Conservation (phyloP, 345 rosid species). For the Eucalyptus dawsonii region DNA sequence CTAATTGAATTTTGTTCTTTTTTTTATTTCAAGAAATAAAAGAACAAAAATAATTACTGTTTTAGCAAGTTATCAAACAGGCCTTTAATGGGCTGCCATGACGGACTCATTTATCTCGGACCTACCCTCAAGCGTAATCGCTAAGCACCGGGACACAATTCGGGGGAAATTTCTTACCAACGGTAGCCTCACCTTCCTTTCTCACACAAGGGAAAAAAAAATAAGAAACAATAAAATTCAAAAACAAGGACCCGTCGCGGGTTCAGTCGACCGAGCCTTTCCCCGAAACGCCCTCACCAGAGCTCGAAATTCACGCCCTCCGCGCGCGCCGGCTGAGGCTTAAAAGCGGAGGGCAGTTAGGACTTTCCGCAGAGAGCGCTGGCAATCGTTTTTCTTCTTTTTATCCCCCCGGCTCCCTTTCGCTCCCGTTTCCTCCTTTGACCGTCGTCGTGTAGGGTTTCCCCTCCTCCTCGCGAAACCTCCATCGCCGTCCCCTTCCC, state of each 20-base stretch:
- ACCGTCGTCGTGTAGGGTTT: neutral
- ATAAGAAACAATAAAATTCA: neutral
- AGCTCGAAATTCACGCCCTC: neutral
- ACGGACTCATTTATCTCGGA: neutral
- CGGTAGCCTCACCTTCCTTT: neutral
- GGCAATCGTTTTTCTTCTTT: neutral
- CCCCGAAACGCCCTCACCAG: neutral
- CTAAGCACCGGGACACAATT: neutral
- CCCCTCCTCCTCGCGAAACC: neutral
- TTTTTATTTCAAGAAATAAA: too few relatives aligned
- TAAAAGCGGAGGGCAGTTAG: neutral
- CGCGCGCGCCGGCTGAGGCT: too few relatives aligned
- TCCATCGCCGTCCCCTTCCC: neutral
- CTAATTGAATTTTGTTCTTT: too few relatives aligned
- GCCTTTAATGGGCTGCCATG: too few relatives aligned
- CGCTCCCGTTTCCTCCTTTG: neutral
- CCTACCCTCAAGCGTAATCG: neutral
- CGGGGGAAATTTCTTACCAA: neutral
- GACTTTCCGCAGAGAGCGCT: neutral
- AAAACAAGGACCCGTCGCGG: neutral
- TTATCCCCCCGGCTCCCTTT: neutral
- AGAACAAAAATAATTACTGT: too few relatives aligned
- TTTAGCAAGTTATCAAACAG: too few relatives aligned
- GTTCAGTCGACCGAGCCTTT: neutral
- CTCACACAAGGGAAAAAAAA: neutral